These are phyloP conservation scores for Phaffomyces thermotolerans DNA, from an alignment of 805 yeast genomes.

Conservation along the genomic window DNA sequence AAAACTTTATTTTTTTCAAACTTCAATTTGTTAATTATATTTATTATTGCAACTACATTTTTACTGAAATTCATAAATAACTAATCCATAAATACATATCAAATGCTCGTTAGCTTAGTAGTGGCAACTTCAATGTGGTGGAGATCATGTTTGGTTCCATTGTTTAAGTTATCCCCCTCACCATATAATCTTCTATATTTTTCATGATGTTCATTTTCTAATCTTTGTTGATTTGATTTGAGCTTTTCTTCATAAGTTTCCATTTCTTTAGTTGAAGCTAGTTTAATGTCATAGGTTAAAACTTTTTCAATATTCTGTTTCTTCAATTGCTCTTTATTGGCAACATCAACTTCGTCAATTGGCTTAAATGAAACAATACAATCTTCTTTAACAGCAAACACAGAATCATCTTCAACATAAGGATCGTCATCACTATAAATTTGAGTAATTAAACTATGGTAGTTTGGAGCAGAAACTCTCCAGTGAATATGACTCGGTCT, in stretches of 20 bases:
- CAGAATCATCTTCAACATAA: constrained; percentile 28
- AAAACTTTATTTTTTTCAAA: too few species aligned
- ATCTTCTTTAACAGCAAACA: constrained; percentile 30
- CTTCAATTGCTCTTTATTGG: neutral
- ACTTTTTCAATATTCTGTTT: neutral
- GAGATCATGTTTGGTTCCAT: neutral
- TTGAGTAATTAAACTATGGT: constrained; percentile 27
- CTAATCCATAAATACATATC: neutral
- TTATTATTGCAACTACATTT: too few species aligned
- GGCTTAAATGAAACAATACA: constrained; percentile 23
- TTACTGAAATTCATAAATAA: neutral
- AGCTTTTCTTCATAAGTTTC: neutral
- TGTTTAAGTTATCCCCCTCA: neutral
- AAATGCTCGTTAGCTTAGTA: neutral
- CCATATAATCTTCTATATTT: neutral
- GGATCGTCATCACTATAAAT: constrained; percentile 27
- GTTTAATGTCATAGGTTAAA: constrained; percentile 2
- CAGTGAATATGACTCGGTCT: constrained; percentile 31
- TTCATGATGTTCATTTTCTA: constrained; percentile 1
- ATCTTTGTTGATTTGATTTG: neutral
- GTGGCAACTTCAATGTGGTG: neutral
- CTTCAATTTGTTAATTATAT: too few species aligned
- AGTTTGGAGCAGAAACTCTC: constrained; percentile 22
- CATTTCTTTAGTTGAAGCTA: constrained; percentile 1
- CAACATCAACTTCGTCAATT: constrained; percentile 10